Conservation (phyloP, 1,284 basidiomycete species). For the Ceratorhiza oryzae-sativae region DNA sequence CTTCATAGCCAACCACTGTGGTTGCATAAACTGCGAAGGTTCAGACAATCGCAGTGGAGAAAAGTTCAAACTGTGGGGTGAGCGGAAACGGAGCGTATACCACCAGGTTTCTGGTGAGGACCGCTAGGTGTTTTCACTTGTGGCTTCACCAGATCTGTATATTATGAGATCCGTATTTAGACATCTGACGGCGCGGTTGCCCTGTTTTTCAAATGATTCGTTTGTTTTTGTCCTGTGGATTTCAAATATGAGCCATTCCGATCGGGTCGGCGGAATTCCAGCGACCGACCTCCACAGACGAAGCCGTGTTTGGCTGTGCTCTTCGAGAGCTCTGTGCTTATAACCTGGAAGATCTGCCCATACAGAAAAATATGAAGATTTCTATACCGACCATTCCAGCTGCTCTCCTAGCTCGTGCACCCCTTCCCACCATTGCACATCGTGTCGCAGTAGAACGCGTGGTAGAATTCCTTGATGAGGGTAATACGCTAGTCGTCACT, state of each 20-base stretch:
- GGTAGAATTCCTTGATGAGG: constrained; percentile 67
- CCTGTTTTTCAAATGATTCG: not conserved
- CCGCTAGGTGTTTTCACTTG: no score
- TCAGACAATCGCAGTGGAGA: not conserved
- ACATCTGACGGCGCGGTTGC: not conserved
- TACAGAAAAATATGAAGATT: no score
- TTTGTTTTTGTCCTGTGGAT: not conserved
- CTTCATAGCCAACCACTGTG: not conserved
- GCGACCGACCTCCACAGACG: not conserved
- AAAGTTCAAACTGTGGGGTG: not conserved
- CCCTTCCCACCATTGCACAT: constrained; percentile 56
- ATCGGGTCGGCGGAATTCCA: not conserved
- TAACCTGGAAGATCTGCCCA: not conserved
- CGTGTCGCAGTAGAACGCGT: constrained; percentile 70
- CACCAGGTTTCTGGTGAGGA: not conserved
- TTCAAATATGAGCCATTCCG: not conserved
- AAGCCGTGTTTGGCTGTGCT: not conserved
- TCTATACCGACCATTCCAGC: constrained; percentile 81
- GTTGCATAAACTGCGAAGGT: not conserved
- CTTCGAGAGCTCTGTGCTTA: no score
- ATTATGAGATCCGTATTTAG: no score
- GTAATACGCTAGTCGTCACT: constrained; percentile 77
- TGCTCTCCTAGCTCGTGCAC: constrained; percentile 57
- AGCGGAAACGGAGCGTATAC: not conserved
- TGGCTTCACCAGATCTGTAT: no score